These are phyloP conservation scores for Endocalyx cinctus DNA, from an alignment of 2,329 filamentous ascomycete genomes.

Conservation along the genomic window DNA sequence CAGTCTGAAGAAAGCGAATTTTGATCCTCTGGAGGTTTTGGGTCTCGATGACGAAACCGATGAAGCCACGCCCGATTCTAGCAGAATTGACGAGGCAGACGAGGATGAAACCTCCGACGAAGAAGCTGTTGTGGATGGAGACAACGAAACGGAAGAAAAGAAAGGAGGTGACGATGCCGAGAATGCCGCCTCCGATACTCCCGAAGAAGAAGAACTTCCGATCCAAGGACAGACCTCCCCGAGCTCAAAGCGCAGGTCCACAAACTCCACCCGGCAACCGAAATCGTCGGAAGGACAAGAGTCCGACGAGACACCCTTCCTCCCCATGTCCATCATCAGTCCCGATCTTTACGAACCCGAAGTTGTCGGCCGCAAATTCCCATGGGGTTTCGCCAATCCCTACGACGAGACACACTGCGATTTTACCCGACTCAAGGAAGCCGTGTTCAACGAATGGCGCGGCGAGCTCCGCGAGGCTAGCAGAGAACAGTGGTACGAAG, in stretches of 20 bases:
- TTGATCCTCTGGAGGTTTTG: conserved; percentile 84
- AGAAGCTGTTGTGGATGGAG: conserved; percentile 19
- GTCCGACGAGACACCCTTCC: conserved; percentile 58
- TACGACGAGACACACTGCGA: conserved; percentile 91
- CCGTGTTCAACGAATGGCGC: conserved; percentile 91
- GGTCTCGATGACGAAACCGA: conserved; percentile 73
- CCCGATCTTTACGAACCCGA: conserved; percentile 84
- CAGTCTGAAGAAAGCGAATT: conserved; percentile 75
- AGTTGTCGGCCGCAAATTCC: conserved; percentile 79
- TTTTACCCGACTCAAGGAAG: conserved; percentile 83
- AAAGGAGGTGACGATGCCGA: conserved; percentile 23
- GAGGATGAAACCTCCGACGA: conserved; percentile 34
- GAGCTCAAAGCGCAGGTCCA: conserved; percentile 42
- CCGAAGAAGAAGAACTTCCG: conserved; percentile 34
- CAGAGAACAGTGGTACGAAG: conserved; percentile 90
- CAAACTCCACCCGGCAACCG: conserved; percentile 39
- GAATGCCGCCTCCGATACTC: conserved; percentile 18
- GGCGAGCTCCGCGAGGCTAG: conserved; percentile 85
- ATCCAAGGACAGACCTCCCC: conserved; percentile 34
- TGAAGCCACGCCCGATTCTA: conserved; percentile 46
- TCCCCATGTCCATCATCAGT: conserved; percentile 90
- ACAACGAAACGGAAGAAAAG: conserved; percentile 21
- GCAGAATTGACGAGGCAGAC: conserved; percentile 53
- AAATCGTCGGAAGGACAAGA: conserved; percentile 39
- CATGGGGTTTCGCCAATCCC: conserved; percentile 95